Percentiles rank a stretch among this genome's conserved stretches.
phyloP scores from a whole-genome alignment of 179 eudicot genomes.

The Patellifolia procumbens region DNA sequence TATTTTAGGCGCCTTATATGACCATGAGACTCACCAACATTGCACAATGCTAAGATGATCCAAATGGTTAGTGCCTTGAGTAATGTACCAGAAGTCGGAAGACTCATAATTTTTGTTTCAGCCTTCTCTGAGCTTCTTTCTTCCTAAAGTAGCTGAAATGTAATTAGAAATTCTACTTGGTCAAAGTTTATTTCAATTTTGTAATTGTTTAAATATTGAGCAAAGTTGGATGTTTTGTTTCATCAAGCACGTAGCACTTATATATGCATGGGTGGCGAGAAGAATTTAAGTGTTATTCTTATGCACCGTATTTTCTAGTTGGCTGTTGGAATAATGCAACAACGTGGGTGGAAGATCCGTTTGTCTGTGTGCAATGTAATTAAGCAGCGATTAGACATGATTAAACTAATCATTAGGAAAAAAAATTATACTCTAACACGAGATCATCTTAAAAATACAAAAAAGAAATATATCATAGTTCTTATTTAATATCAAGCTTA shows the following conservation, averaged over 20 bases:
- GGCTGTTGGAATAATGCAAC: neutral
- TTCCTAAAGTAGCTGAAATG: neutral
- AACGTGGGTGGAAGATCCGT: neutral
- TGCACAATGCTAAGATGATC: neutral
- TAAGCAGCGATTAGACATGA: neutral
- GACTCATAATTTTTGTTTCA: neutral
- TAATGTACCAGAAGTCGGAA: neutral
- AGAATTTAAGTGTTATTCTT: neutral
- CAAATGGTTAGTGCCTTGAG: neutral
- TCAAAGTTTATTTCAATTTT: too few species aligned
- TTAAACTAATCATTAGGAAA: neutral
- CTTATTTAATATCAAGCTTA: too few species aligned
- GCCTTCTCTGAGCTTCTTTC: neutral
- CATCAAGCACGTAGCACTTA: neutral
- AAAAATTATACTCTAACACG: too few species aligned
- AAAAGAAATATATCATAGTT: too few species aligned
- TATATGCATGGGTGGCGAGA: neutral
- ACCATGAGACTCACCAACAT: neutral
- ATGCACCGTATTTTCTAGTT: neutral
- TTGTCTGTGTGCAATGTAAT: neutral
- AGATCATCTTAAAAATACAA: too few species aligned
- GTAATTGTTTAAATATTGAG: neutral
- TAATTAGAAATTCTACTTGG: too few species aligned
- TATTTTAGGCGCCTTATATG: too few species aligned
- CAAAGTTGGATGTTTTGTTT: neutral